Evolutionary conservation across 2,329 filamentous ascomycete species (phyloP), one percentile per base, ranked within the genome.

Genomic region (Curvularia hawaiiensis): DNA sequence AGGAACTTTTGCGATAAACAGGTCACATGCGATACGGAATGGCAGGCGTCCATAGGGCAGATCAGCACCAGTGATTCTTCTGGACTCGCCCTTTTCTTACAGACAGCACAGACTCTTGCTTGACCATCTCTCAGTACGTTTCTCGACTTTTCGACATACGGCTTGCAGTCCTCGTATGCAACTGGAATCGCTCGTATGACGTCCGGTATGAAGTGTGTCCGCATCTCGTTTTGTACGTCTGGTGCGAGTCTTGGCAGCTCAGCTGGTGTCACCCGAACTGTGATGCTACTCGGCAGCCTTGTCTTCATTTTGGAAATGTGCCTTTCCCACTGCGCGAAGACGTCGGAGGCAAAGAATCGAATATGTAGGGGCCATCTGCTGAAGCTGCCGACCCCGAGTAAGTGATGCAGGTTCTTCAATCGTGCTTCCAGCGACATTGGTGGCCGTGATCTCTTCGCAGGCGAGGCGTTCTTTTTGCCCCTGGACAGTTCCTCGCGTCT

Each of bases 341-440:
- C 88, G 58, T 94, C 90, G 3, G 80, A 78, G 2, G 82, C 82
- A 65, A 97, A 94, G 75, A 98, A 94, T 24, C 90, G 88, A 46
- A 97, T 73, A 52, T 85, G 85, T 52, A 99, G 80, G 20, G 94
- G 94, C 94, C 92, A 97, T 45, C 87, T 81, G 16, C 82, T 79
- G 72, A 98, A 98, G 74, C 91, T 95, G 2, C 86, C 84, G 2
- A 92, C 90, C 0, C 89, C 84, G 1, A 96, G 82, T 0, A 99
- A 81, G 3, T 95, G 80, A 72, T 97, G 90, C 26, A 98, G 76
- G 67, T 96, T 95, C 3, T 89, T 88, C 28, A 98, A 74, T 39
- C 91, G 83, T 3, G 90, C 90, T 24, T 79, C 83, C 44, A 97
- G 73, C 16, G 83, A 89, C 68, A 79, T 83, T 4, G 85, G 84